phyloP scores from a whole-genome alignment of 768 basidiomycete genomes.

The Favolaschia claudopus region DNA sequence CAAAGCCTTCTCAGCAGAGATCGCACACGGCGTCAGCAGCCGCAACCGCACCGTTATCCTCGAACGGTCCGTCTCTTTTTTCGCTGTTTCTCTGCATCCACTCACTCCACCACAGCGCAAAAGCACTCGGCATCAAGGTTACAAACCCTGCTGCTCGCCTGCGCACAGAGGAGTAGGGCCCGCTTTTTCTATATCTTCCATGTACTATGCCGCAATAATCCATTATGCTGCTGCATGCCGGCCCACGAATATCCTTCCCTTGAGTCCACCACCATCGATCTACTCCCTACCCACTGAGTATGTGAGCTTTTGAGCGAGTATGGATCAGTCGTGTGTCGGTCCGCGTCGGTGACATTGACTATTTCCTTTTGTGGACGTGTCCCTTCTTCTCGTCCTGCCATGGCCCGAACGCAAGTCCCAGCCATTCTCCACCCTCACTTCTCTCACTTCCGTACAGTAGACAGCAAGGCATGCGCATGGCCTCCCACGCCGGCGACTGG shows the following conservation, averaged over 20 bases:
- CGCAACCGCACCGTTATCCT: slow-evolving; percentile 92
- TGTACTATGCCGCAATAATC: slow-evolving; percentile 27
- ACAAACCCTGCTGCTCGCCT: slow-evolving; percentile 92
- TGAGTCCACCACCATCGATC: too few relatives aligned
- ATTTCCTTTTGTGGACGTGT: too few relatives aligned
- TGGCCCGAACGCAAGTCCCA: slow-evolving; percentile 14
- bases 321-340: too few relatives aligned
- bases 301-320: too few relatives aligned
- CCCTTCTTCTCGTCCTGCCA: too few relatives aligned
- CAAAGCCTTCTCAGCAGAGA: slow-evolving; percentile 94
- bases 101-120: slow-evolving; percentile 61
- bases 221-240: slow-evolving; percentile 21
- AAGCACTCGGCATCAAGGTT: slow-evolving; percentile 89
- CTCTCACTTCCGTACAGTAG: slow-evolving; percentile 1
- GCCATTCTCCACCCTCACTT: not conserved
- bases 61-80: slow-evolving; percentile 67
- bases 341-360: too few relatives aligned
- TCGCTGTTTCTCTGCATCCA: slow-evolving; percentile 12
- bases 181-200: slow-evolving; percentile 39
- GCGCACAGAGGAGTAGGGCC: slow-evolving; percentile 89
- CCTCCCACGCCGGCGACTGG: slow-evolving; percentile 92
- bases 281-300: too few relatives aligned
- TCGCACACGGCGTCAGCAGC: slow-evolving; percentile 95
- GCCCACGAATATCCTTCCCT: too few relatives aligned
- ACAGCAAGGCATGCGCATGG: slow-evolving; percentile 47